Base-by-base conservation (phyloP, 495 filamentous ascomycete species). In the Tricharina praecox region DNA sequence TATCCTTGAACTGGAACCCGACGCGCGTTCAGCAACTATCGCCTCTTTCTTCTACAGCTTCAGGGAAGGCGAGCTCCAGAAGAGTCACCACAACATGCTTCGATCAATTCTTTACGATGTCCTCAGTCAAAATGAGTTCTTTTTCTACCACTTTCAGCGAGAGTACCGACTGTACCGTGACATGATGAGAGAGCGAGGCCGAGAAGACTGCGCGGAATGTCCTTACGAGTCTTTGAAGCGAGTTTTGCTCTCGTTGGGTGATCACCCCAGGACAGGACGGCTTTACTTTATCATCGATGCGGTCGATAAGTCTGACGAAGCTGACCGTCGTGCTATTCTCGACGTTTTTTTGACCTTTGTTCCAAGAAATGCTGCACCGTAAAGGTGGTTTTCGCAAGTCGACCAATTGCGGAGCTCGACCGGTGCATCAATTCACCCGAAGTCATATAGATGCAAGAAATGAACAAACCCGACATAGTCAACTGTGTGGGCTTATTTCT, bases 71-170 rank as follows among this genome's bases (percentile, higher is more conserved):
- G 4, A 32, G 4, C 13, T 46, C 3, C 23, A 46, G 20, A 4
- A 8, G 4, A 25, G 4, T 34, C 43, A 46, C 20, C 3, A 38
- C 3, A 48, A 38, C 19, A 38, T 48, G 45, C 21, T 48, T 7
- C 33, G 33, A n/a, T 37, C 28, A 36, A 5, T 48, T 15, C 45
- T 48, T 7, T 24, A 38, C 20, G 30, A 25, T 20, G 38, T 48
- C 4, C 45, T 48, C 5, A 25, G 38, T 4, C 20, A 23, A 10
- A 32, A 48, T 24, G 45, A 48, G 33, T 37, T 16, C 3, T 4
- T 38, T 20, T 48, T 48, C 32, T 26, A 19, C 21, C 30, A 48
- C 24, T 48, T 48, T 10, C 45, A 48, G 19, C 45, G 19, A 18
- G 18, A 15, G 9, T 48, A 7, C 30, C 45, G 45, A 32, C n/a